Percentiles rank a stretch among this genome's conserved stretches.
Evolutionary conservation across 139 green algal species (phyloP).

Genomic region (Volvox africanus): DNA sequence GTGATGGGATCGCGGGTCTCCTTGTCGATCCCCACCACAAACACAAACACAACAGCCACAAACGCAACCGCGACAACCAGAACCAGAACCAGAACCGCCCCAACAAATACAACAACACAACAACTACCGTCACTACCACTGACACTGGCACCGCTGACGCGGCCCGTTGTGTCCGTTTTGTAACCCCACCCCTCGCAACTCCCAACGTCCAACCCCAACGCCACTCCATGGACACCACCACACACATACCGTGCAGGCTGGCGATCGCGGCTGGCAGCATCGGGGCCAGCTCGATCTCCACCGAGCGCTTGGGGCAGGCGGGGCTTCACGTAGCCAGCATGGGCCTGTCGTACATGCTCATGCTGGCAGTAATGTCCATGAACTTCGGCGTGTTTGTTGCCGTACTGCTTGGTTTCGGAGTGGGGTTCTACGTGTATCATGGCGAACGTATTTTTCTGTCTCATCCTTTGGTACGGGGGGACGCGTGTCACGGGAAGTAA

Average conservation of each 20-base stretch:
- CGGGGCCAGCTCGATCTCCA: not conserved
- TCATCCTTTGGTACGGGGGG: not conserved
- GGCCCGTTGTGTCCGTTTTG: not conserved
- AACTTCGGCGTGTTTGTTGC: constrained; percentile 28
- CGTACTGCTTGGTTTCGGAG: constrained; percentile 18
- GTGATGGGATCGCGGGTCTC: too few relatives aligned
- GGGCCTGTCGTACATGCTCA: constrained; percentile 4
- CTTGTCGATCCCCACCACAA: too few relatives aligned
- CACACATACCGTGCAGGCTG: too few relatives aligned
- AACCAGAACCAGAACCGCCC: too few relatives aligned
- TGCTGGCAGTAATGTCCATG: constrained; percentile 37
- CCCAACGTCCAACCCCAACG: not conserved
- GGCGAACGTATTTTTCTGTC: not conserved
- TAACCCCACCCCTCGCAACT: not conserved
- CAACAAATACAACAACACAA: too few relatives aligned
- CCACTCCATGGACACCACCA: not conserved
- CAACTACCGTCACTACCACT: too few relatives aligned
- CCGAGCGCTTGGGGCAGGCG: not conserved
- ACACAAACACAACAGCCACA: too few relatives aligned
- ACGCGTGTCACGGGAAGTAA: constrained; percentile 4
- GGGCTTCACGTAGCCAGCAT: constrained; percentile 16
- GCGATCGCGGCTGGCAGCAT: too few relatives aligned
- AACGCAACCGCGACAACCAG: too few relatives aligned
- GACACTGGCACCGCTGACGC: too few relatives aligned
- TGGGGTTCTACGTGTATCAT: not conserved